Conservation (phyloP, 1,139 yeast species). For the Saccharomyces pastorianus region DNA sequence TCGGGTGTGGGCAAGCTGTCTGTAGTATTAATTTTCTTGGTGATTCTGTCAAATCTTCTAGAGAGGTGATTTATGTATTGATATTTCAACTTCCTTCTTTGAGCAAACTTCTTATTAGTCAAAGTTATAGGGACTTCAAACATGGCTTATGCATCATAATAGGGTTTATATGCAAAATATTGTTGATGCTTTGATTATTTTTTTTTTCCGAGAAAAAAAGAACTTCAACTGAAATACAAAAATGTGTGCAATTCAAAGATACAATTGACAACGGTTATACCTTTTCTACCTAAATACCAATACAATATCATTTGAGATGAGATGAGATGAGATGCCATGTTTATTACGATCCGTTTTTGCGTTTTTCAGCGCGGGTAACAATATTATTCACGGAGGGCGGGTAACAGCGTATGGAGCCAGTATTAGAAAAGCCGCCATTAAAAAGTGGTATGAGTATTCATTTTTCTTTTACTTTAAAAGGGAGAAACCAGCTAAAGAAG, state of each 20-base stretch:
- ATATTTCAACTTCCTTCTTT: constrained; percentile 24
- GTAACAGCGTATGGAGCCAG: background rate
- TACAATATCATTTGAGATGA: background rate
- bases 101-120: constrained; percentile 13
- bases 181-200: background rate
- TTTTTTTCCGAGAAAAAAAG: background rate
- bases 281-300: background rate
- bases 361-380: no score
- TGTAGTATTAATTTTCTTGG: constrained; percentile 5
- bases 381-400: background rate
- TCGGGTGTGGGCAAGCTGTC: constrained; percentile 25
- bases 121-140: constrained; percentile 25
- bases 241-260: background rate
- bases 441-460: background rate
- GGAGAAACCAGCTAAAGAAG: no score
- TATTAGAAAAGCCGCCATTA: background rate
- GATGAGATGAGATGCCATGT: constrained; percentile 11
- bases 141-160: constrained; percentile 12
- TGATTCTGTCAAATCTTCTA: constrained; percentile 12
- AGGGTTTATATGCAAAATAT: background rate
- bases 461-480: no score
- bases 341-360: background rate
- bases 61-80: constrained; percentile 21
- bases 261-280: background rate
- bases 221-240: background rate